Conservation (phyloP, 306 rosid genomes). For the Glycine tomentella region DNA sequence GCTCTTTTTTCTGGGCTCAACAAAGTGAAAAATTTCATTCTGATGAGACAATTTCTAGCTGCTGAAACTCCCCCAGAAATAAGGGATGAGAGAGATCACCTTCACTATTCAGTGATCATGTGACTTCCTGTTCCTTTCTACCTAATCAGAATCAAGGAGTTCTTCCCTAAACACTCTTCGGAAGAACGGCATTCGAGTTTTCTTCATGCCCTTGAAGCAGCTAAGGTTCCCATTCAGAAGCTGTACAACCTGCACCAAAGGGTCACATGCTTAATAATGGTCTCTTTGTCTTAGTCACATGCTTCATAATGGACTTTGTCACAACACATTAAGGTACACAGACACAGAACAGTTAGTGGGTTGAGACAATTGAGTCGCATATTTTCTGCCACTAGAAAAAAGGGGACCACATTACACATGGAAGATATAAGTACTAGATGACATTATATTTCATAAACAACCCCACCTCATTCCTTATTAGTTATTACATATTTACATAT, state of each 20-base stretch:
- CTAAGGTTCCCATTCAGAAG: conserved; percentile 80
- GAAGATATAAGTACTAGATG: neutral
- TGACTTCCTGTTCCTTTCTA: neutral
- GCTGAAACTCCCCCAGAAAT: conserved; percentile 8
- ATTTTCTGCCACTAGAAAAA: neutral
- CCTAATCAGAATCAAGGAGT: conserved; percentile 59
- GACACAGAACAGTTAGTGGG: neutral
- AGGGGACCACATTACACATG: neutral
- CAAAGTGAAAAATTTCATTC: conserved; percentile 32
- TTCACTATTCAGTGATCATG: conserved; percentile 15
- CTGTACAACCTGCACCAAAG: conserved; percentile 70
- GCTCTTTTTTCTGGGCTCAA: neutral
- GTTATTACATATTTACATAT: neutral
- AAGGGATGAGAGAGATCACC: no score
- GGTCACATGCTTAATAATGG: conserved; percentile 30
- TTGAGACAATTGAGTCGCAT: neutral
- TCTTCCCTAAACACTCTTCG: conserved; percentile 70
- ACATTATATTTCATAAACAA: conserved; percentile 1
- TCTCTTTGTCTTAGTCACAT: conserved; percentile 9
- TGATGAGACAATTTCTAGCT: conserved; percentile 30
- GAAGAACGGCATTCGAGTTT: conserved; percentile 60
- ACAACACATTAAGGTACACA: neutral
- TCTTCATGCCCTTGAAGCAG: conserved; percentile 75
- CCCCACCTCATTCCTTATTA: neutral
- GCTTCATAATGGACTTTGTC: neutral